These are phyloP conservation scores for Hypoxylon sp. DNA, from an alignment of 2,329 filamentous ascomycete species.

Conservation along the genomic window DNA sequence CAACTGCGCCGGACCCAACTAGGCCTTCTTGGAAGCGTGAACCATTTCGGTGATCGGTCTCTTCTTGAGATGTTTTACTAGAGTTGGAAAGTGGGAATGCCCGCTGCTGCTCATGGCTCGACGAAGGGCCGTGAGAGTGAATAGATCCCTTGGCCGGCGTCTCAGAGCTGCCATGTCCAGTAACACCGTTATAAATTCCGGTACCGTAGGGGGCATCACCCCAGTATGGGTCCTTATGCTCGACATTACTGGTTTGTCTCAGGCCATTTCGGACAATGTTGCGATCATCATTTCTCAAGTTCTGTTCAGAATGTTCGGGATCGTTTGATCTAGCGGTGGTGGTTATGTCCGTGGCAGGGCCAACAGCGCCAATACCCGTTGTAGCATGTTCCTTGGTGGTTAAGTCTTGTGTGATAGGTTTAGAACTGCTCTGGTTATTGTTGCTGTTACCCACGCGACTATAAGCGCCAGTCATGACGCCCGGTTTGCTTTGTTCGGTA, in stretches of 20 bases:
- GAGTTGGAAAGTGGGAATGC: slow-evolving; percentile 36
- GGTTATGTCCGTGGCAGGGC: slow-evolving; percentile 5
- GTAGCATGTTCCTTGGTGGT: neutral
- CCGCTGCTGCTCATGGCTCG: slow-evolving; percentile 37
- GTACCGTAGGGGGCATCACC: slow-evolving; percentile 49
- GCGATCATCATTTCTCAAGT: neutral
- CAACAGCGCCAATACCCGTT: slow-evolving; percentile 3
- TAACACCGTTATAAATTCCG: slow-evolving; percentile 51
- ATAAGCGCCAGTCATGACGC: slow-evolving; percentile 48
- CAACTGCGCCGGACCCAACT: slow-evolving; percentile 33
- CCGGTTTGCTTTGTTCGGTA: slow-evolving; percentile 33
- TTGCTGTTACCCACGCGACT: slow-evolving; percentile 36
- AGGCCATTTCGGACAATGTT: slow-evolving; percentile 41
- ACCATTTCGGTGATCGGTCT: slow-evolving; percentile 4
- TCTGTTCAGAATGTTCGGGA: neutral
- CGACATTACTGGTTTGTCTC: slow-evolving; percentile 33
- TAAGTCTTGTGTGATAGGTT: slow-evolving; percentile 24
- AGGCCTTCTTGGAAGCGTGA: slow-evolving; percentile 44
- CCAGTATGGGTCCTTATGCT: slow-evolving; percentile 50
- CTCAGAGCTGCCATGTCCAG: slow-evolving; percentile 49
- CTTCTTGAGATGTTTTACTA: neutral
- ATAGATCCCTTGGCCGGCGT: slow-evolving; percentile 31
- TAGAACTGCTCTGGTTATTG: neutral
- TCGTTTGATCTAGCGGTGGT: slow-evolving; percentile 5
- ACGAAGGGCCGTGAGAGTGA: slow-evolving; percentile 10